Base-by-base conservation (phyloP, 2,329 filamentous ascomycete species). In the Botrytis elliptica region DNA sequence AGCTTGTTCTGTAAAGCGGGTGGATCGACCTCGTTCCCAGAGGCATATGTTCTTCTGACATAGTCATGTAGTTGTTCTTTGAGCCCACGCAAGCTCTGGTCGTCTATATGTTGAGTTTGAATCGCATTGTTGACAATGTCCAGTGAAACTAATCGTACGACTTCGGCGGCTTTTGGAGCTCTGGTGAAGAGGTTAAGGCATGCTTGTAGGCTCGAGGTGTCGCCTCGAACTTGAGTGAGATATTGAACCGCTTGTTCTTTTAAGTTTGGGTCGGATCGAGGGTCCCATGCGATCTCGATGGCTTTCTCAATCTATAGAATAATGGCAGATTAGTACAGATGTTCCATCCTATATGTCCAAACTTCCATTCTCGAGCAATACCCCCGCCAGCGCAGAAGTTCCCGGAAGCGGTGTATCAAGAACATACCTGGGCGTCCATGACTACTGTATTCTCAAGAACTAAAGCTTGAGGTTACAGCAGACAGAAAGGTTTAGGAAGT, bases 91-190 rank as follows among this genome's bases (percentile, higher is more conserved):
- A 98, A 85, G 78, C 91, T 92, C 79, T 90, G 87, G 70, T 85
- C 84, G 79, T 97, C 93, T 77, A 97, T 88, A 59, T 91, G 86
- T 78, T 93, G 92, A 63, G 90, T 90, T 80, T 97, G 93, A 65
- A 98, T 90, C 66, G 94, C 94, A 84, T 93, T 94, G 84, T 97
- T 98, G 83, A 99, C 90, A 68, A 98, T 90, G 81, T 99, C 96
- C 76, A 99, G 89, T 76, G 93, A 93, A 75, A 96, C 92, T 82
- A 97, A 89, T 70, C 96, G 93, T 69, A 97, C 92, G 71, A 97
- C 90, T 78, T 98, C 95, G 77, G 92, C 91, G 70, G 91, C 86
- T 75, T 89, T 90, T 67, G 93, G 94, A 40, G 88, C 88, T 81
- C 93, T 90, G 72, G 91, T 93, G 85, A 98, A 98, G 78, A 99